Evolutionary conservation across 495 filamentous ascomycete species (phyloP).

Genomic region (Penicillium malachiteum): DNA sequence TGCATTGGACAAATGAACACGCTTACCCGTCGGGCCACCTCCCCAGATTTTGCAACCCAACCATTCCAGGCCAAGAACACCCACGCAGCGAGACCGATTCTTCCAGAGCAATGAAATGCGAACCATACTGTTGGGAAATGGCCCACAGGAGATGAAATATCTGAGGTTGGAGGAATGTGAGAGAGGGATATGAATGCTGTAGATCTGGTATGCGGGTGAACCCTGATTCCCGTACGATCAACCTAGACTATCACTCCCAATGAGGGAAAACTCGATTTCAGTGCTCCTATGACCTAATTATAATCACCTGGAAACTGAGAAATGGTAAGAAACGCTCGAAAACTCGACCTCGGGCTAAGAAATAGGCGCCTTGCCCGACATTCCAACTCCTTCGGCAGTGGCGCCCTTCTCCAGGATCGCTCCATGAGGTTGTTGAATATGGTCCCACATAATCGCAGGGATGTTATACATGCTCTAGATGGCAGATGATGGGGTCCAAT

Average conservation of each 20-base stretch:
- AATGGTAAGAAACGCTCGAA: not conserved
- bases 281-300: too few relatives aligned
- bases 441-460: slow-evolving; percentile 10
- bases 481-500: not conserved
- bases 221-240: not conserved
- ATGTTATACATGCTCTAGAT: slow-evolving; percentile 11
- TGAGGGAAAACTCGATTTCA: not conserved
- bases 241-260: not conserved
- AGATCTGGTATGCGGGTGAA: slow-evolving; percentile 14
- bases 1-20: slow-evolving; percentile 4
- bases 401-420: slow-evolving; percentile 6
- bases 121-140: not conserved
- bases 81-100: not conserved
- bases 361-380: slow-evolving; percentile 4
- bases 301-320: not conserved
- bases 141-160: not conserved
- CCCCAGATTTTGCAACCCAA: not conserved
- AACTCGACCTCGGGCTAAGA: too few relatives aligned
- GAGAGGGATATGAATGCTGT: slow-evolving; percentile 15
- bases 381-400: slow-evolving; percentile 11
- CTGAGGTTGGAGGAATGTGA: slow-evolving; percentile 20
- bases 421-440: not conserved
- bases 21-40: too few relatives aligned
- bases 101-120: not conserved
- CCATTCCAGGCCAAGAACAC: not conserved